Percentiles rank a stretch among this genome's conserved stretches.
These are phyloP conservation scores for Gastrolobium villosum DNA, from an alignment of 306 rosid species.

Conservation along the genomic window DNA sequence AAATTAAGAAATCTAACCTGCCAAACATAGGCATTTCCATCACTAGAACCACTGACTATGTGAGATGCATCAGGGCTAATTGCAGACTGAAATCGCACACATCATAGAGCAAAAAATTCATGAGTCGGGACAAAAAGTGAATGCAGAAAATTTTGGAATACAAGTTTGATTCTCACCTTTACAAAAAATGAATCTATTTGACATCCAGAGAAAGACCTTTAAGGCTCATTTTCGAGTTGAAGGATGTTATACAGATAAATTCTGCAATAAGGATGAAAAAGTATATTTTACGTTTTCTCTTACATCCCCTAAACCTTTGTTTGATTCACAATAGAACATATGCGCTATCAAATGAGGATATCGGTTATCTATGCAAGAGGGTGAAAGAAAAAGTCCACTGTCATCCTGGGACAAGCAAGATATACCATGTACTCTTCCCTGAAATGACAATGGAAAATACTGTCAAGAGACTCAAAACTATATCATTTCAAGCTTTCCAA, in stretches of 20 bases:
- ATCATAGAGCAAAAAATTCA: constrained; percentile 14
- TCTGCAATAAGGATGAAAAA: constrained; percentile 54
- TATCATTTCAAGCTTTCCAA: constrained; percentile 14
- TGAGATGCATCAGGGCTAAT: constrained; percentile 89
- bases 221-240: constrained; percentile 91
- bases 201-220: constrained; percentile 77
- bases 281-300: neutral
- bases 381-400: constrained; percentile 79
- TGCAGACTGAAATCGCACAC: constrained; percentile 70
- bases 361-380: constrained; percentile 97
- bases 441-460: constrained; percentile 47
- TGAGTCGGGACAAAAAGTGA: constrained; percentile 10
- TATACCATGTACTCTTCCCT: constrained; percentile 90
- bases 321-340: constrained; percentile 24
- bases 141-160: neutral
- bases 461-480: constrained; percentile 23
- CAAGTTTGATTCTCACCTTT: constrained; percentile 62
- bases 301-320: neutral
- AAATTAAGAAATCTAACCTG: constrained; percentile 63
- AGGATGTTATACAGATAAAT: constrained; percentile 77
- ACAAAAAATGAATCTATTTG: constrained; percentile 87
- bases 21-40: constrained; percentile 90
- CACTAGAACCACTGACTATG: constrained; percentile 88
- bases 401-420: constrained; percentile 96
- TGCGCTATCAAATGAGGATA: constrained; percentile 44